Evolutionary conservation across 179 eudicot genomes (phyloP).

Genomic region (Beta lomatogona): DNA sequence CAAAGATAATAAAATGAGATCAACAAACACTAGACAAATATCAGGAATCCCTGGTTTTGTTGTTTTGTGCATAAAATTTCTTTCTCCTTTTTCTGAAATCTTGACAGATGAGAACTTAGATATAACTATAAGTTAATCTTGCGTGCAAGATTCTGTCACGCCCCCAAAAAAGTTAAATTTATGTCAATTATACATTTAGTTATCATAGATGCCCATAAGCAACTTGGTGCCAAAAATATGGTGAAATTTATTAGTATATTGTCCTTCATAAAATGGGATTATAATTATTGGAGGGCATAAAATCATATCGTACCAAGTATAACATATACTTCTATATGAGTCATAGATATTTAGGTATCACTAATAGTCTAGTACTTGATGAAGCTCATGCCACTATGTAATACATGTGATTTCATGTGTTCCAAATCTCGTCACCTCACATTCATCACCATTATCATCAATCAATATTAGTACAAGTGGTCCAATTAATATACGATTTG

Average conservation of each 20-base stretch:
- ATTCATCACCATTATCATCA: slow-evolving; percentile 12
- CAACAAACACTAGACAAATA: slow-evolving; percentile 13
- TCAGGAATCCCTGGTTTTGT: slow-evolving; percentile 27
- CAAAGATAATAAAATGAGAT: background rate
- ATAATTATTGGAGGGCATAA: too few relatives aligned
- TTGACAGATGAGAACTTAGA: background rate
- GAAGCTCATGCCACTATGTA: slow-evolving; percentile 6
- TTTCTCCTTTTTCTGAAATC: background rate
- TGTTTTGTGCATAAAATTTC: slow-evolving; percentile 14
- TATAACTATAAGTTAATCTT: background rate
- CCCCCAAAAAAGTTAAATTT: background rate
- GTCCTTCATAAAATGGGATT: background rate
- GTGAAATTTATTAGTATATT: background rate
- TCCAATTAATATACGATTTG: slow-evolving; percentile 10
- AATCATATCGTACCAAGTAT: too few relatives aligned
- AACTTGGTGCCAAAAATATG: slow-evolving; percentile 9
- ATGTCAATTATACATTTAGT: background rate
- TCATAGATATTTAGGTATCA: background rate
- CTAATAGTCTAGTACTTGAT: background rate
- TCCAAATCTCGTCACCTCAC: background rate
- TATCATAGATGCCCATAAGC: background rate
- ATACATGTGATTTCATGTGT: slow-evolving; percentile 33
- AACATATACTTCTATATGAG: background rate
- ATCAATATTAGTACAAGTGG: background rate
- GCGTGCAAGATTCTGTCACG: slow-evolving; percentile 17